Evolutionary conservation across 495 filamentous ascomycete species (phyloP).

Genomic region (Astrothelium subdiscretum): DNA sequence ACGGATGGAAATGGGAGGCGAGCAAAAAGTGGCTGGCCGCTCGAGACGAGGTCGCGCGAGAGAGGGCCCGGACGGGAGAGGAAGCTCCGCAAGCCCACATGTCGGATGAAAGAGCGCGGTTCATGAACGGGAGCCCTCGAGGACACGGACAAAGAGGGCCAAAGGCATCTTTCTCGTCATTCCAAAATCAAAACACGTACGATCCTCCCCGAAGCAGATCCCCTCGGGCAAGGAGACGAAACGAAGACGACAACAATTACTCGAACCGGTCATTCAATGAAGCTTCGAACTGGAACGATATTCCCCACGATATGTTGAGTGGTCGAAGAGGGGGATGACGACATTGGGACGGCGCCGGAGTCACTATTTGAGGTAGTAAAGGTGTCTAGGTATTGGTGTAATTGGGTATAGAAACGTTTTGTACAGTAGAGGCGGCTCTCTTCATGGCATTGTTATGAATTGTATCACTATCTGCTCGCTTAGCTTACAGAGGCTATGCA

Average conservation of each 20-base stretch:
- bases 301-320: neutral
- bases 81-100: neutral
- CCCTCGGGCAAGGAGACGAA: neutral
- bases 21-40: conserved; percentile 36
- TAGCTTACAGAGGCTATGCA: no score
- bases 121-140: neutral
- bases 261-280: neutral
- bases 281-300: neutral
- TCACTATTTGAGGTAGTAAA: neutral
- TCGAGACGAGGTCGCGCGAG: conserved; percentile 19
- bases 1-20: conserved; percentile 94
- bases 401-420: neutral
- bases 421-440: neutral
- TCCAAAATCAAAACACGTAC: neutral
- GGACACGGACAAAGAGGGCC: neutral
- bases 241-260: neutral
- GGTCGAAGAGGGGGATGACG: neutral
- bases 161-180: neutral
- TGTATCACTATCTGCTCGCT: no score
- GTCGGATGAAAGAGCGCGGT: neutral
- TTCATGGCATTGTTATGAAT: no score
- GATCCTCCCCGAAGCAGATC: neutral
- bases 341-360: neutral
- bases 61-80: conserved; percentile 13
- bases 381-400: neutral